These are phyloP conservation scores for Leishmania turanica DNA, from an alignment of 208 protist genomes.

Conservation along the genomic window DNA sequence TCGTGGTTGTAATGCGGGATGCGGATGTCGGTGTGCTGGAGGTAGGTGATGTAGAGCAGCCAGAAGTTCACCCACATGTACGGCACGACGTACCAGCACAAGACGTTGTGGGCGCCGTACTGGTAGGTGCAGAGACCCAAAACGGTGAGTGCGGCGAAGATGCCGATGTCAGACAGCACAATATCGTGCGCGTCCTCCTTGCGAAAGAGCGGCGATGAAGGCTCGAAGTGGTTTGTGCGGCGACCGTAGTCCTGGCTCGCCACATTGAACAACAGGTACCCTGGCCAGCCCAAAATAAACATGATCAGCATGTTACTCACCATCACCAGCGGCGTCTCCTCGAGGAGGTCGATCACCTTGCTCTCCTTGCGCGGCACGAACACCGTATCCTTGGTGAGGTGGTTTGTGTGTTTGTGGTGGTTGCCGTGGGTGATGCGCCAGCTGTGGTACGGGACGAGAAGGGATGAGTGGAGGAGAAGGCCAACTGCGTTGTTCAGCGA, in stretches of 20 bases:
- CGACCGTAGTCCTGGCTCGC: slow-evolving; percentile 75
- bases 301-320: slow-evolving; percentile 53
- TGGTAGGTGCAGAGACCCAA: slow-evolving; percentile 42
- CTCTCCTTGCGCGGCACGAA: slow-evolving; percentile 76
- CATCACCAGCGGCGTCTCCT: slow-evolving; percentile 71
- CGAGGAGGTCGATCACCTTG: slow-evolving; percentile 64
- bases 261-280: slow-evolving; percentile 87
- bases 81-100: slow-evolving; percentile 81
- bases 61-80: slow-evolving; percentile 93
- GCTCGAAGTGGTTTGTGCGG: slow-evolving; percentile 84
- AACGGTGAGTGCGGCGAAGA: slow-evolving; percentile 54
- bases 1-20: slow-evolving; percentile 92
- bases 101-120: slow-evolving; percentile 62
- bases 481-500: slow-evolving; percentile 91
- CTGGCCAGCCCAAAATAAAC: slow-evolving; percentile 91
- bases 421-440: slow-evolving; percentile 93
- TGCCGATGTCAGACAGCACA: slow-evolving; percentile 71
- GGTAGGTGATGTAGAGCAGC: slow-evolving; percentile 93
- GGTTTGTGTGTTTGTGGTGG: slow-evolving; percentile 95
- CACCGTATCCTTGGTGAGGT: slow-evolving; percentile 91
- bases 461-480: slow-evolving; percentile 81
- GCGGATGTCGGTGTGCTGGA: slow-evolving; percentile 93
- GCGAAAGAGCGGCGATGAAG: slow-evolving; percentile 81
- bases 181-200: slow-evolving; percentile 71
- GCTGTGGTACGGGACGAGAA: slow-evolving; percentile 93